Base-by-base conservation (phyloP, 306 rosid genomes). In the Vicia villosa region DNA sequence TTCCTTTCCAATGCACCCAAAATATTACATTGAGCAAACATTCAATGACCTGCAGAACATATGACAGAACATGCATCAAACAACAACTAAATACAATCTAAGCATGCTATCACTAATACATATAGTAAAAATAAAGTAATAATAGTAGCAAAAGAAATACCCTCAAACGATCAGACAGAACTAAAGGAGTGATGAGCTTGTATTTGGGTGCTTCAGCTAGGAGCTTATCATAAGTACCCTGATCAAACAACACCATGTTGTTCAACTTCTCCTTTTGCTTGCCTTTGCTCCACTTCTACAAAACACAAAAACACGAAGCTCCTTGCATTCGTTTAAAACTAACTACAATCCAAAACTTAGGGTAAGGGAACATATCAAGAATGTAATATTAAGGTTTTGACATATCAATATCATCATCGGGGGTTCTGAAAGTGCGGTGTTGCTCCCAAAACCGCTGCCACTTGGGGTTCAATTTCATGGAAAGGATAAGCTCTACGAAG, bases 231-330 rank as follows among this genome's bases (percentile, higher is more conserved):
- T 80, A 84, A n/a, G 87, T 80, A 19, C 20, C 89, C 77, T 82
- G 86, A 68, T 87, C 89, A 41, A 87, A 78, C 16, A 87, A 41
- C 43, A 87, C 92, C 89, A 84, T 83, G 86, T 87, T 87, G 43
- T 87, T 87, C 49, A 84, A 89, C 89, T 87, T 87, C 78, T 87
- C 92, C 87, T 87, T 87, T 3, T 87, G 92, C 87, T 87, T 87
- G 47, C 92, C 92, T 73, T 87, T 87, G 80, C 89, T 82, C 87
- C 89, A 87, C 80, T 87, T 87, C 91, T 86, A 83, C 38, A 59
- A 60, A 70, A 11, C 63, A 62, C 64, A 74, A 17, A 36, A 42
- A 34, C 0, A 42, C 1, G 1, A 58, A 45, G 17, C 30, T 32
- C 22, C 30, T 15, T n/a, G n/a, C n/a, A n/a, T n/a, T n/a, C n/a